Base-by-base conservation (phyloP, 2,329 filamentous ascomycete genomes). In the Arthrobotrys entomopaga region DNA sequence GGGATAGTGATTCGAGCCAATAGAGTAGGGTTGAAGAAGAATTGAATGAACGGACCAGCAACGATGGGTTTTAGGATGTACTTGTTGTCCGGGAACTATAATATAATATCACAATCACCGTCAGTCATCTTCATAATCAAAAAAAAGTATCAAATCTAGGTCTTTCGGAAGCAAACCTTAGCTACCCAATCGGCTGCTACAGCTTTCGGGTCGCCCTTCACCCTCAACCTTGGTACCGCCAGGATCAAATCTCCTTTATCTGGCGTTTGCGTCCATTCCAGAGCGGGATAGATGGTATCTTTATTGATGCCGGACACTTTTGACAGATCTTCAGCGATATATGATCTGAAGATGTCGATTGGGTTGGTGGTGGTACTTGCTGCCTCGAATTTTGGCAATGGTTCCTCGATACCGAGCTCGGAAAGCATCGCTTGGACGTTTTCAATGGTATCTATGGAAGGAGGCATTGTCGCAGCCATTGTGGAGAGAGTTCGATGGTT, bases 161-260 rank as follows among this genome's bases (percentile, higher is more conserved):
- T 10, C 6, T n/a, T n/a, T 13, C 22, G 50, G 5, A 22, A 56
- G 22, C 78, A 64, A 78, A 88, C 89, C 84, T 89, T 87, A 38
- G 83, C 83, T 40, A 83, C 83, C 87, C 88, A 90, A 79, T 91
- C 86, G 76, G 83, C 81, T 11, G 86, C 88, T 60, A 90, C 82
- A 77, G 86, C 87, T 74, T 84, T 83, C 10, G 88, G 88, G 80
- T 90, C 90, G 76, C 88, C 88, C 82, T 90, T 94, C 79, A 94
- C 82, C 75, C 92, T 86, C 76, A 96, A 85, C n/a, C 91, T 90
- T 15, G 92, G 91, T 7, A 92, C 88, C 7, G 92, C 89, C 53
- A 96, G 82, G 61, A 91, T 87, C 78, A 96, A 83, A 82, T 96
- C 92, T 54, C 92, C 92, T 84, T 93, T 92, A 77, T 95, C 92